Base-by-base conservation (phyloP, 2,329 filamentous ascomycete genomes). In the Nemania sp. region DNA sequence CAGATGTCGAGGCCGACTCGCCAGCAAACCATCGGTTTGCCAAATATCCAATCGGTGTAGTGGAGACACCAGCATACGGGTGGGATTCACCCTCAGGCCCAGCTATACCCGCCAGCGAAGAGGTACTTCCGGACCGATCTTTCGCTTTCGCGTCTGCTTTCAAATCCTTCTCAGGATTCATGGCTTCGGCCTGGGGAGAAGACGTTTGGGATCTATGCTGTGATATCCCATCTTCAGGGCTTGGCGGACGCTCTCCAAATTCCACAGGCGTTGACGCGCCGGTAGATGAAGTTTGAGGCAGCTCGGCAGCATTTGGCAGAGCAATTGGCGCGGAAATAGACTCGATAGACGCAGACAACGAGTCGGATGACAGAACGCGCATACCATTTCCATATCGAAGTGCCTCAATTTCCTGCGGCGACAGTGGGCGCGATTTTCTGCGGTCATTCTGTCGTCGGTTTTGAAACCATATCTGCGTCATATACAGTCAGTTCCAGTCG, bases 361-460 rank as follows among this genome's bases (percentile, higher is more conserved):
- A 68, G 51, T 81, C 78, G 26, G 78, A 76, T 4, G 79, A 76
- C 36, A 82, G 69, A 28, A 78, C 73, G 61, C 80, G 75, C 69
- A 83, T 75, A 62, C 76, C 63, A 43, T 66, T 77, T 41, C 81
- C 76, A 66, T 81, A 78, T 66, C 80, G 73, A 63, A 86, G 74
- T 54, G 81, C 80, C 59, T 80, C 84, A 49, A 93, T 81, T 69
- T 94, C 90, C 70, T 91, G 86, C 8, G 87, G 83, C 23, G 90
- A 83, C 31, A 96, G 80, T 41, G 92, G 91, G 63, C 90, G 88
- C 50, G 90, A 91, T 76, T 93, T 95, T 62, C 93, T 84, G 64
- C 93, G 84, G 70, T 95, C 90, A 72, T 95, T 96, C 72, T 97
- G 93, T 61, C 93, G 83, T 67, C 91, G 85, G 68, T 97, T 97